Evolutionary conservation across 2,329 filamentous ascomycete species (phyloP).

Genomic region (Colletotrichum zoysiae): DNA sequence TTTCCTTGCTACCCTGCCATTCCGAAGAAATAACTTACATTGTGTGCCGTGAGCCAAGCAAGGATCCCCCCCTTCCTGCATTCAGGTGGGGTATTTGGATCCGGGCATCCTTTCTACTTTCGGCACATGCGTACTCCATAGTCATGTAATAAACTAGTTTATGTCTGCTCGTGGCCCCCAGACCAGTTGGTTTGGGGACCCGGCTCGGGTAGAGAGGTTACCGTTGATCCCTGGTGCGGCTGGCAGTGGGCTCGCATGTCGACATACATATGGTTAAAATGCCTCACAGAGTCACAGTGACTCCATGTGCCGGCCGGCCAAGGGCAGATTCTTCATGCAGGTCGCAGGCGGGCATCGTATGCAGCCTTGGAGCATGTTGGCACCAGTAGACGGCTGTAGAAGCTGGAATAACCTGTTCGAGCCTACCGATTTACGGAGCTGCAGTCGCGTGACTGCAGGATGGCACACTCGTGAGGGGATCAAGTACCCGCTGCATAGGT

Average conservation of each 20-base stretch:
- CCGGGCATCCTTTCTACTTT: constrained; percentile 17
- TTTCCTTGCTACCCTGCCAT: background rate
- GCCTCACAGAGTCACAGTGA: constrained; percentile 13
- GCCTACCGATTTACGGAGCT: background rate
- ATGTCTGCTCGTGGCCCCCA: constrained; percentile 12
- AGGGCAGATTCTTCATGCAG: constrained; percentile 3
- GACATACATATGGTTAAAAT: constrained; percentile 17
- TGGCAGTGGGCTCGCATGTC: no score
- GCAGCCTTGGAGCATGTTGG: background rate
- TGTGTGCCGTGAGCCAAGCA: background rate
- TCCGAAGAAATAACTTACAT: background rate
- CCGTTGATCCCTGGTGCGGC: background rate
- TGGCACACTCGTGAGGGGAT: background rate
- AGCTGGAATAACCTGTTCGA: background rate
- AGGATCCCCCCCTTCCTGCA: constrained; percentile 11
- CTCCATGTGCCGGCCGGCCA: constrained; percentile 13
- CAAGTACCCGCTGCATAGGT: background rate
- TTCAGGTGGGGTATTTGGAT: background rate
- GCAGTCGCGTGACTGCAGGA: background rate
- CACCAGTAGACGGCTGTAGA: no score
- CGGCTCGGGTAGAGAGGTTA: background rate
- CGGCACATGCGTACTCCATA: background rate
- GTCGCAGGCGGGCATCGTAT: background rate
- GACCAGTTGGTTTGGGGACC: background rate
- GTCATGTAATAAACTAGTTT: background rate